phyloP scores from a whole-genome alignment of 2,329 filamentous ascomycete genomes.

The Verticillium isaacii region DNA sequence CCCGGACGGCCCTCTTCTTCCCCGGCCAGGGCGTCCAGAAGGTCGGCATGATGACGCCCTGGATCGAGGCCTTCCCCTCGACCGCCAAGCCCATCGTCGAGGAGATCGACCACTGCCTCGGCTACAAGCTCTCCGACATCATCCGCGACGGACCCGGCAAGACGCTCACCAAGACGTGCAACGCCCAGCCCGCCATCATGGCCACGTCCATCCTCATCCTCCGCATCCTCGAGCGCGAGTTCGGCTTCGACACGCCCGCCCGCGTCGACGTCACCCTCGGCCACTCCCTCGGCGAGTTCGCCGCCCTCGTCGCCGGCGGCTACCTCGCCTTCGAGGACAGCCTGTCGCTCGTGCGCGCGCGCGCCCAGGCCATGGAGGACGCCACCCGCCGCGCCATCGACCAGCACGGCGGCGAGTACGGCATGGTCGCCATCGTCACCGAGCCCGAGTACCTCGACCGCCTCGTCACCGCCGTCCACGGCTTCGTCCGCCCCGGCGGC shows the following conservation, averaged over 20 bases:
- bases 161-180: constrained; percentile 72
- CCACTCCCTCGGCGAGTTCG: constrained; percentile 90
- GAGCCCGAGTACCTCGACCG: constrained; percentile 70
- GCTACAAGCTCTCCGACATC: constrained; percentile 68
- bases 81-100: constrained; percentile 75
- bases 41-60: constrained; percentile 80
- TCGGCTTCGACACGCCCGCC: constrained; percentile 66
- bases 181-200: constrained; percentile 95
- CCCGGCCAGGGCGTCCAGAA: constrained; percentile 87
- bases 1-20: constrained; percentile 56
- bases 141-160: constrained; percentile 78
- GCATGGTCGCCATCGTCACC: constrained; percentile 91
- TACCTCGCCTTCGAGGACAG: constrained; percentile 76
- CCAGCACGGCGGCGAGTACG: constrained; percentile 73
- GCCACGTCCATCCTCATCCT: constrained; percentile 87
- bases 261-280: constrained; percentile 80
- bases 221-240: constrained; percentile 80
- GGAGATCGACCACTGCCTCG: constrained; percentile 76
- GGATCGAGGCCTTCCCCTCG: constrained; percentile 79
- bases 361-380: constrained; percentile 78
- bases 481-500: constrained; percentile 66
- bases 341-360: constrained; percentile 67
- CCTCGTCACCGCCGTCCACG: constrained; percentile 69
- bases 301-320: constrained; percentile 79
- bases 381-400: constrained; percentile 64